Percentiles rank a stretch among this genome's conserved stretches.
Evolutionary conservation across 2,329 filamentous ascomycete species (phyloP).

Genomic region (Beauveria australis): DNA sequence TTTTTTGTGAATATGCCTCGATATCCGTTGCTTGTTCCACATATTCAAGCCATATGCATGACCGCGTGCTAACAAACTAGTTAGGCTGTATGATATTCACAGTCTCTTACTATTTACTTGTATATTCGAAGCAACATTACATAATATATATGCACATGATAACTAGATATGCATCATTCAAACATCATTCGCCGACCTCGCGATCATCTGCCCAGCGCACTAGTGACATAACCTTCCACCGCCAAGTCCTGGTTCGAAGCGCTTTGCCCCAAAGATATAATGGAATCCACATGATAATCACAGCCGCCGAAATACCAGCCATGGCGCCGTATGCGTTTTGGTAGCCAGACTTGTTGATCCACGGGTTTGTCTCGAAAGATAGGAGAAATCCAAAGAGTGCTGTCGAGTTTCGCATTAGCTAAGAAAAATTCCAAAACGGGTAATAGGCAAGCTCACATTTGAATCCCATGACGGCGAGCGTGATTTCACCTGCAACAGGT

Average conservation of each 20-base stretch:
- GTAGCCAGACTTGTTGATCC: slow-evolving; percentile 44
- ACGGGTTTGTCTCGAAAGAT: slow-evolving; percentile 53
- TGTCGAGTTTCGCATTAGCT: background rate
- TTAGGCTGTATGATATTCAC: too few species aligned
- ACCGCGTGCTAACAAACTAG: too few species aligned
- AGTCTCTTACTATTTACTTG: too few species aligned
- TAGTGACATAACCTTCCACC: slow-evolving; percentile 38
- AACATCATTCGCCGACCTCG: slow-evolving; percentile 43
- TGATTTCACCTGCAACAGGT: slow-evolving; percentile 14
- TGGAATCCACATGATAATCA: slow-evolving; percentile 36
- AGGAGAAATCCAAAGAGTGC: slow-evolving; percentile 46
- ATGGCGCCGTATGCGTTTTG: slow-evolving; percentile 42
- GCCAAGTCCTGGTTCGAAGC: slow-evolving; percentile 38
- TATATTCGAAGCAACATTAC: background rate
- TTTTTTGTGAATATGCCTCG: too few species aligned
- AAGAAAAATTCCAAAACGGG: background rate
- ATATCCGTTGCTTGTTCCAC: too few species aligned
- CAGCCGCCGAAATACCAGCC: slow-evolving; percentile 39
- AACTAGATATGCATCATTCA: background rate
- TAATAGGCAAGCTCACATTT: slow-evolving; percentile 33
- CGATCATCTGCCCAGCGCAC: slow-evolving; percentile 44
- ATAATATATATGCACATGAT: background rate
- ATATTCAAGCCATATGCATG: background rate
- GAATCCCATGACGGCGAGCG: slow-evolving; percentile 44
- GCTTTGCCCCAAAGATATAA: slow-evolving; percentile 35